Percentiles rank a stretch among this genome's conserved stretches.
Conservation (phyloP, 305 asterid species). For the Salvia sclarea region DNA sequence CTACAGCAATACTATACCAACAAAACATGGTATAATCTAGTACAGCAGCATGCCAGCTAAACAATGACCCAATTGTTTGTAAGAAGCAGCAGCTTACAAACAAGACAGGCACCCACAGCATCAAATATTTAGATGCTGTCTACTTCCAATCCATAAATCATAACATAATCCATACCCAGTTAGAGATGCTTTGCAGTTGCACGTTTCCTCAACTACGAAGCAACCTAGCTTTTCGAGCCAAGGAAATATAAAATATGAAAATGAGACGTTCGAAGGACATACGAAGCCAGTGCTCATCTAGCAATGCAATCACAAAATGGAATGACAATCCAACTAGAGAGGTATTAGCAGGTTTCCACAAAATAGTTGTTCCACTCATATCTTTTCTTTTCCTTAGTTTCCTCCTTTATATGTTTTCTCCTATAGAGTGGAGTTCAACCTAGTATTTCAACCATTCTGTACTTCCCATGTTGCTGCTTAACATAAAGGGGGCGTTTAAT, state of each 20-base stretch:
- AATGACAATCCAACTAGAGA: not conserved
- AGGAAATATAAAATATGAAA: not conserved
- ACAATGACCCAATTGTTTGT: not conserved
- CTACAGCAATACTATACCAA: not conserved
- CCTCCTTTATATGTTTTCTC: too few species aligned
- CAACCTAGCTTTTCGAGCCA: not conserved
- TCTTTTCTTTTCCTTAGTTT: too few species aligned
- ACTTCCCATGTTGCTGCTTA: too few species aligned
- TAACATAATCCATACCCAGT: not conserved
- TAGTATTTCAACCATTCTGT: too few species aligned
- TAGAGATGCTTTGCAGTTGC: not conserved
- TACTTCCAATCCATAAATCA: not conserved
- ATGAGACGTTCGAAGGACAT: not conserved
- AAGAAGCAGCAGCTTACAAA: not conserved
- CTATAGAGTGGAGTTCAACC: too few species aligned
- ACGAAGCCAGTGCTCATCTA: not conserved
- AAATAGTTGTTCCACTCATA: too few species aligned
- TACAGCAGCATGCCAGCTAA: not conserved
- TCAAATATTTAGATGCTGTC: not conserved
- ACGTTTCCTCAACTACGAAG: not conserved
- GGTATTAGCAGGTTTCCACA: not conserved
- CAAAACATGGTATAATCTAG: not conserved
- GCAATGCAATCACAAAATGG: constrained; percentile 1
- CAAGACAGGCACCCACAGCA: not conserved
- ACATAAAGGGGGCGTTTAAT: too few species aligned